These are phyloP conservation scores for Leptomonas pyrrhocoris DNA, from an alignment of 208 protist species.

Conservation along the genomic window DNA sequence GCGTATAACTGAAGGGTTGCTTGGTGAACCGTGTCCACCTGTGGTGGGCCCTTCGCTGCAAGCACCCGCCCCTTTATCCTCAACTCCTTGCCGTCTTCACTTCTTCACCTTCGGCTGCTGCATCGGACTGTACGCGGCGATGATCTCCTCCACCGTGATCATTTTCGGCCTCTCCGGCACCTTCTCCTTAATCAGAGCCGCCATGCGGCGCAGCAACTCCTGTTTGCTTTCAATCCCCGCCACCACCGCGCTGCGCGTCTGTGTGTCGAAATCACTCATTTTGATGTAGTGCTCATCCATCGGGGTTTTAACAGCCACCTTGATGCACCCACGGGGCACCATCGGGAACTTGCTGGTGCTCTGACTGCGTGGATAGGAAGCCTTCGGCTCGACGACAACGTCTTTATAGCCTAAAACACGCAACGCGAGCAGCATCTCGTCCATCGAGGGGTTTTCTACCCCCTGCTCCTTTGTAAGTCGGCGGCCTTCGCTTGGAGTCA, in stretches of 20 bases:
- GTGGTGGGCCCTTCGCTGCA: background rate
- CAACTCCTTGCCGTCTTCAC: background rate
- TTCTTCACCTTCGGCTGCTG: conserved; percentile 48
- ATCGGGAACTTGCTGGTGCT: conserved; percentile 55
- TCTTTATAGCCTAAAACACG: conserved; percentile 62
- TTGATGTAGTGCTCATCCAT: conserved; percentile 82
- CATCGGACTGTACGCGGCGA: conserved; percentile 37
- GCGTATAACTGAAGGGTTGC: too few species aligned
- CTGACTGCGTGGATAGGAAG: conserved; percentile 72
- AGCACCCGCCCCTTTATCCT: background rate
- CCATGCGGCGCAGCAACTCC: conserved; percentile 72
- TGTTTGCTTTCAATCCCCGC: conserved; percentile 70
- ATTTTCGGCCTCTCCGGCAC: conserved; percentile 37
- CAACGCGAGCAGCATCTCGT: conserved; percentile 69
- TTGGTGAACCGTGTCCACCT: too few species aligned
- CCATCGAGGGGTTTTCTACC: conserved; percentile 66
- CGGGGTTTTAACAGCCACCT: conserved; percentile 78
- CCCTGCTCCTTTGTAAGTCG: conserved; percentile 71
- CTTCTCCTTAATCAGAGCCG: conserved; percentile 70
- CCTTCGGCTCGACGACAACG: conserved; percentile 50
- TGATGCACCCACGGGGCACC: conserved; percentile 77
- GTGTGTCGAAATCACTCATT: conserved; percentile 89
- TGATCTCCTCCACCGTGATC: conserved; percentile 43
- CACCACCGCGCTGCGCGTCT: conserved; percentile 66
- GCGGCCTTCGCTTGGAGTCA: conserved; percentile 75